These are phyloP conservation scores for Tuber borchii DNA, from an alignment of 495 filamentous ascomycete species.

Conservation along the genomic window DNA sequence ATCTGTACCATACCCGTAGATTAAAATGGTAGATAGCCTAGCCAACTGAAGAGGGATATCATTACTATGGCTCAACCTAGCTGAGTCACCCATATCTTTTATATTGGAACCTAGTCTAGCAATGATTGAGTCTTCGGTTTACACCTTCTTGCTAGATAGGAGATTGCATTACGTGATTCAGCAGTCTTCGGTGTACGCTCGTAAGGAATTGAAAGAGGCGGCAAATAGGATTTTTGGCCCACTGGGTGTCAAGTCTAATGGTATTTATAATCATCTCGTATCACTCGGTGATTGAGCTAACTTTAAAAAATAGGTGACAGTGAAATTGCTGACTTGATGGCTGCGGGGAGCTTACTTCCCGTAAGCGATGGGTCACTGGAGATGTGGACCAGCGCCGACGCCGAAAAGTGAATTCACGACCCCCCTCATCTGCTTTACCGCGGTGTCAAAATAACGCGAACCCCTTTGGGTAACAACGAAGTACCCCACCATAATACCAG, in stretches of 20 bases:
- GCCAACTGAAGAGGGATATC: too few species aligned
- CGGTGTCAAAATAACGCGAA: too few species aligned
- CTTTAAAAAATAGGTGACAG: slow-evolving; percentile 19
- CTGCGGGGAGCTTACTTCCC: slow-evolving; percentile 31
- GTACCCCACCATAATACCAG: too few species aligned
- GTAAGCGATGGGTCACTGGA: slow-evolving; percentile 22
- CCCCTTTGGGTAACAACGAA: too few species aligned
- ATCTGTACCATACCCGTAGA: too few species aligned
- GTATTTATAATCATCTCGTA: slow-evolving; percentile 5
- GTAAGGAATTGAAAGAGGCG: slow-evolving; percentile 31
- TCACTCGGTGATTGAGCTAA: slow-evolving; percentile 4
- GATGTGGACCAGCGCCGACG: slow-evolving; percentile 28
- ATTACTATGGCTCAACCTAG: too few species aligned
- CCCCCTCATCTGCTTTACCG: neutral
- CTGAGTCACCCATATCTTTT: too few species aligned
- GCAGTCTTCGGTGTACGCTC: slow-evolving; percentile 17
- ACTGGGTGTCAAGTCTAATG: slow-evolving; percentile 16
- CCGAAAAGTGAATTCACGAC: slow-evolving; percentile 20
- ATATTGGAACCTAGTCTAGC: too few species aligned
- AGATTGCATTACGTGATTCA: slow-evolving; percentile 24
- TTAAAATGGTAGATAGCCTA: too few species aligned
- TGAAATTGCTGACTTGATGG: slow-evolving; percentile 32
- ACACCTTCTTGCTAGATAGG: too few species aligned
- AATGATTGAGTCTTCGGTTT: too few species aligned
- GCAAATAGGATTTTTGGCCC: slow-evolving; percentile 28